A percentile compares a stretch with the other conserved stretches of the same genome.
Evolutionary conservation across 1,284 basidiomycete species (phyloP).

Genomic region (Ustilago loliicola): DNA sequence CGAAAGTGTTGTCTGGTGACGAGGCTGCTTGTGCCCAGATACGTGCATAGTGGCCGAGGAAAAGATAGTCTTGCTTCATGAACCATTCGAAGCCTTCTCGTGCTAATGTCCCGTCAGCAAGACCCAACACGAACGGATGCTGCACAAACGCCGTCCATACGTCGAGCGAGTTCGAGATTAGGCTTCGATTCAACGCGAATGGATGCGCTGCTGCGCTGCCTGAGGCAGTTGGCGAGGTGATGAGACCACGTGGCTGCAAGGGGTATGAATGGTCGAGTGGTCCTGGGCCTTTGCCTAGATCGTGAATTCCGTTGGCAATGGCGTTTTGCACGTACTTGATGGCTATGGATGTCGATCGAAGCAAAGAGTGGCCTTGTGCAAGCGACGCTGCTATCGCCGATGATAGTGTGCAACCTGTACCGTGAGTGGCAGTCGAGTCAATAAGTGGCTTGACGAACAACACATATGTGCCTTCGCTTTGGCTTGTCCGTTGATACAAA

Average conservation of each 20-base stretch:
- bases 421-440: constrained; percentile 75
- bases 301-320: constrained; percentile 79
- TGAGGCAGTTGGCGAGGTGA: constrained; percentile 27
- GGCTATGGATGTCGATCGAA: constrained; percentile 76
- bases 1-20: constrained; percentile 71
- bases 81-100: constrained; percentile 83
- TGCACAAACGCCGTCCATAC: constrained; percentile 72
- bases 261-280: constrained; percentile 89
- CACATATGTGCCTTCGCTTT: constrained; percentile 66
- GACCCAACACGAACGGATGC: constrained; percentile 83
- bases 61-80: constrained; percentile 77
- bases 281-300: constrained; percentile 82
- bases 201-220: constrained; percentile 40
- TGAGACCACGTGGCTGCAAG: constrained; percentile 70
- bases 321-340: constrained; percentile 82
- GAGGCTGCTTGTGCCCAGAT: constrained; percentile 78
- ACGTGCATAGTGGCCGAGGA: constrained; percentile 73
- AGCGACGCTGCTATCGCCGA: constrained; percentile 83
- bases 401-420: constrained; percentile 92
- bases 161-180: constrained; percentile 55
- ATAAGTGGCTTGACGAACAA: constrained; percentile 61
- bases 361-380: constrained; percentile 76
- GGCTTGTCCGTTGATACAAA: constrained; percentile 73
- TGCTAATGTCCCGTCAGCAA: constrained; percentile 80
- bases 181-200: constrained; percentile 51